Base-by-base conservation (phyloP, 1,139 yeast species). In the Saccharomyces uvarum region DNA sequence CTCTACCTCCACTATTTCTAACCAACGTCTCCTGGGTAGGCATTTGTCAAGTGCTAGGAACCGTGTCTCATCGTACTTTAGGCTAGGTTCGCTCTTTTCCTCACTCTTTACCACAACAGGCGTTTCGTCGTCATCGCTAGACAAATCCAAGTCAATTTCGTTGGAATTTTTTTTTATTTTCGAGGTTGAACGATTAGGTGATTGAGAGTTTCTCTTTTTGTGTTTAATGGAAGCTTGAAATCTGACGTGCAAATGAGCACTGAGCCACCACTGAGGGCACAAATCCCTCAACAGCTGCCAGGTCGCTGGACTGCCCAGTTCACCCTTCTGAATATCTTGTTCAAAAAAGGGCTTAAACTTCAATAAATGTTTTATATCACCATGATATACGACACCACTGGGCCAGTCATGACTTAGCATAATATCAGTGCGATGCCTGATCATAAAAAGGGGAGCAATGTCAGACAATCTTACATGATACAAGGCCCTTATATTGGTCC, bases 381-480 rank as follows among this genome's bases (percentile, higher is more conserved):
- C 99, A 66, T 79, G 72, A 16, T 81, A 73, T 50, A 79, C 88
- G 16, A 90, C 83, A 2, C 88, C 88, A 50, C 78, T 82, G 0
- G 99, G 99, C 99, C 99, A 93, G 71, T 93, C 99, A 69, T 93
- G 99, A 49, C 88, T 80, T 55, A 91, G 58, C 64, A 86, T 89
- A 11, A 81, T 51, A 48, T 70, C 67, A 41, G 66, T 44, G 6
- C 47, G 53, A 57, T 63, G 66, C 65, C 67, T 56, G 66, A 73
- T 53, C 59, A 78, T 63, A 55, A 74, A 66, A 59, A 88, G 71
- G 59, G 86, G 86, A 46, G 82, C 63, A 54, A 79, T 80, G 56
- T 85, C 91, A 56, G 75, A 74, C 47, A 83, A 81, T 56, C 95
- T 77, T 7, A 84, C 79, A 71, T 93, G 99, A 68, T 93, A 69